Base-by-base conservation (phyloP, 257 asterid genomes). In the Oldenlandia corymbosa region DNA sequence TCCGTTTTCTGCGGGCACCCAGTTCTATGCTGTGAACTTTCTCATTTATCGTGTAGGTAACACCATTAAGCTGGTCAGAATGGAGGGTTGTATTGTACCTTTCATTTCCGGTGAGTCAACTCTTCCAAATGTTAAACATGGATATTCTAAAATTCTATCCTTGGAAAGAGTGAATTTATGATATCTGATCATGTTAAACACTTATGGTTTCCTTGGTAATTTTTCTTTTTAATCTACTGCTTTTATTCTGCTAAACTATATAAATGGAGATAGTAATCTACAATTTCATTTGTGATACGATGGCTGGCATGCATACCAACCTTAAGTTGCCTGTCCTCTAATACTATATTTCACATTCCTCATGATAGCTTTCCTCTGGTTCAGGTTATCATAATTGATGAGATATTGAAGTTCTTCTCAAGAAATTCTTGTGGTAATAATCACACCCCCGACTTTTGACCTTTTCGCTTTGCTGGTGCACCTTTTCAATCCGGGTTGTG, bases 351-450 rank as follows among this genome's bases (percentile, higher is more conserved):
- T 21, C 46, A 24, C 27, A 47, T 54, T 60, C 41, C 7, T 16
- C 48, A 57, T 56, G 37, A 64, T 28, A 41, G 28, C 52, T 65
- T 49, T 69, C 41, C 48, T 71, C 50, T 63, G 41, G 64, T 83
- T 69, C 84, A 92, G 96, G 99, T 90, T 64, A 90, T 93, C 73
- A 72, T 93, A 57, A 90, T 93, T 26, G 99, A 93, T 76, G 99
- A 90, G 86, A 79, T 93, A 67, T 72, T 93, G 81, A 93, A 93
- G 86, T 85, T 87, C 80, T 71, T 90, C 66, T 90, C 99, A n/a
- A 83, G 99, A 74, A 77, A 70, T 16, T 49, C 88, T 26, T 71
- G 68, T 51, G 90, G 88, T 86, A 76, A 71, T 46, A 14, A 53
- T 65, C 26, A 20, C 39, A 36, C 2, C 21, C 8, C 36, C 8